phyloP scores from a whole-genome alignment of 1,139 yeast genomes.

The Candida tunisiensis region DNA sequence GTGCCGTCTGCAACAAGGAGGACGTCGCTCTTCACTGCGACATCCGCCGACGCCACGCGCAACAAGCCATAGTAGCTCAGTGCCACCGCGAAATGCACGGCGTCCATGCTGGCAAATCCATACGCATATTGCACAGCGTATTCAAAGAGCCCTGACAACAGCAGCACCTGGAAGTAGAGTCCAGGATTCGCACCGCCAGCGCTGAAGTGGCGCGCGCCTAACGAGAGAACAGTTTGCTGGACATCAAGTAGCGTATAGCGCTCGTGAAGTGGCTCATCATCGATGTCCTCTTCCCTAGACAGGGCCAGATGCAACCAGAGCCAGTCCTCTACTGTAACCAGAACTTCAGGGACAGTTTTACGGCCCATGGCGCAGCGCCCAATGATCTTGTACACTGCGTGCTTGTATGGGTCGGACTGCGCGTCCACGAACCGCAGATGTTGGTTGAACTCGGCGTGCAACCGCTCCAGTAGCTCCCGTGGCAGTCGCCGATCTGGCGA shows the following conservation, averaged over 20 bases:
- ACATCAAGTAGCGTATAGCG: slow-evolving; percentile 58
- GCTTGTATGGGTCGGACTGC: slow-evolving; percentile 74
- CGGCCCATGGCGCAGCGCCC: slow-evolving; percentile 74
- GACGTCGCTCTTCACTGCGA: slow-evolving; percentile 4
- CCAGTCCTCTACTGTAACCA: slow-evolving; percentile 89
- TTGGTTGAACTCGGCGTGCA: slow-evolving; percentile 71
- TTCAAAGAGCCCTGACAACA: slow-evolving; percentile 70
- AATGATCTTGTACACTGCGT: slow-evolving; percentile 76
- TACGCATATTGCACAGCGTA: slow-evolving; percentile 61
- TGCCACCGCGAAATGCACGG: slow-evolving; percentile 80
- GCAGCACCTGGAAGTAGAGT: slow-evolving; percentile 57
- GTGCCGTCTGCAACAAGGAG: slow-evolving; percentile 12
- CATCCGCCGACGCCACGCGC: slow-evolving; percentile 25
- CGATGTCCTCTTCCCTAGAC: slow-evolving; percentile 36
- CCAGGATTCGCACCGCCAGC: slow-evolving; percentile 43
- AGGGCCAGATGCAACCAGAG: slow-evolving; percentile 81
- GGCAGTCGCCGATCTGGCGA: slow-evolving; percentile 42
- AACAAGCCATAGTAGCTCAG: slow-evolving; percentile 61
- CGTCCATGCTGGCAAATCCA: slow-evolving; percentile 58
- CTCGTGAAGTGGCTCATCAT: slow-evolving; percentile 40
- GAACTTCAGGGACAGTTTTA: slow-evolving; percentile 58
- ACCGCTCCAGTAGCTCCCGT: slow-evolving; percentile 47
- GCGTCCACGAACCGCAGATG: slow-evolving; percentile 58
- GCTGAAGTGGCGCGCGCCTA: slow-evolving; percentile 62
- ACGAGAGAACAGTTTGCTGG: slow-evolving; percentile 51